phyloP scores from a whole-genome alignment of 2,329 filamentous ascomycete species.

The Atkinsonella hypoxylon region DNA sequence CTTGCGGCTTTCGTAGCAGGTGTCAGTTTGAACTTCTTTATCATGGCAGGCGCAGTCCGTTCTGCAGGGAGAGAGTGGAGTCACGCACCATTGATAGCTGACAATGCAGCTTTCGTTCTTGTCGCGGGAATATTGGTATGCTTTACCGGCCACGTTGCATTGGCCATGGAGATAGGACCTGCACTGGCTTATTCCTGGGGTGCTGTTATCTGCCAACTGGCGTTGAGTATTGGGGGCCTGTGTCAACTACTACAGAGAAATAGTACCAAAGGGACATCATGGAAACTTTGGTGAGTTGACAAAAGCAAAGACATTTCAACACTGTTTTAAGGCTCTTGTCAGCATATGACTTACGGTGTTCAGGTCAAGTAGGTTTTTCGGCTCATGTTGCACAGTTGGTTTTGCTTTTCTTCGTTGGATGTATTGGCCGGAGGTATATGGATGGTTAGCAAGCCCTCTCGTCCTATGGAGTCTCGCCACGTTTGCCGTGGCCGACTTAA shows the following conservation, averaged over 20 bases:
- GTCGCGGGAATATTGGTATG: conserved; percentile 5
- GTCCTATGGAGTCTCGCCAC: conserved; percentile 7
- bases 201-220: conserved; percentile 9
- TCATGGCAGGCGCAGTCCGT: conserved; percentile 8
- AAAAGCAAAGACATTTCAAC: not conserved
- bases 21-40: conserved; percentile 7
- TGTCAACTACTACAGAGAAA: conserved; percentile 9
- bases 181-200: conserved; percentile 9
- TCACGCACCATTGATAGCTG: conserved; percentile 7
- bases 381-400: conserved; percentile 8
- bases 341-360: not conserved
- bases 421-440: conserved; percentile 9
- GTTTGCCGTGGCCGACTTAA: conserved; percentile 5
- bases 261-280: conserved; percentile 7
- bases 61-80: conserved; percentile 7
- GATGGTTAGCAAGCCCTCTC: conserved; percentile 7
- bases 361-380: conserved; percentile 8
- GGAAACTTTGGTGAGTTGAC: conserved; percentile 7
- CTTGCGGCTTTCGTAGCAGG: conserved; percentile 6
- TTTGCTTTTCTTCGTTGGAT: conserved; percentile 8
- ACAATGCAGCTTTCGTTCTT: conserved; percentile 6
- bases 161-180: conserved; percentile 9
- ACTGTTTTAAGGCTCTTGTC: not conserved
- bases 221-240: conserved; percentile 7
- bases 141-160: conserved; percentile 9